Percentiles rank a stretch among this genome's conserved stretches.
phyloP scores from a whole-genome alignment of 345 rosid genomes.

The Eucalyptus curtisii region DNA sequence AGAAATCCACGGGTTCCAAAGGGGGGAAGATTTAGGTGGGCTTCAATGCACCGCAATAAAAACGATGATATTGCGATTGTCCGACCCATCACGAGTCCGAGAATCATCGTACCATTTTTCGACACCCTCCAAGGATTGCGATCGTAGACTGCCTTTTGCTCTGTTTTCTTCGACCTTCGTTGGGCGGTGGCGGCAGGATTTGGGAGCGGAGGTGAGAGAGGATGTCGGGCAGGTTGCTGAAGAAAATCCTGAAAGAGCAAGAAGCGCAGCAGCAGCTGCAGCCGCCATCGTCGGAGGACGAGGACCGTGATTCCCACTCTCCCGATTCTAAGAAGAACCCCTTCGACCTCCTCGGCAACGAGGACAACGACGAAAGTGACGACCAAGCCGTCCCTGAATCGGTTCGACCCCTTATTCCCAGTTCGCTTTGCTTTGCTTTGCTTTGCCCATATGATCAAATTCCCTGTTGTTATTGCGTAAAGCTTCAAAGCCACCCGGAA shows the following conservation, averaged over 20 bases:
- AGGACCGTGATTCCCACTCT: conserved; percentile 17
- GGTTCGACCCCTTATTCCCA: background rate
- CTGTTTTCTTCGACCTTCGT: background rate
- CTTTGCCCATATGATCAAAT: background rate
- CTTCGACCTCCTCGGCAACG: conserved; percentile 68
- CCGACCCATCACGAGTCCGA: background rate
- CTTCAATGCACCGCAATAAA: background rate
- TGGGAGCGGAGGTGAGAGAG: background rate
- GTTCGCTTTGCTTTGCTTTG: background rate
- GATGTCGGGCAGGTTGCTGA: conserved; percentile 74
- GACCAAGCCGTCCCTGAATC: conserved; percentile 16
- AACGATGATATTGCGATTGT: background rate
- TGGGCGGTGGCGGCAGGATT: conserved; percentile 1
- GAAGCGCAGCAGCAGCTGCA: conserved; percentile 28
- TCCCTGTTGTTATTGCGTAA: background rate
- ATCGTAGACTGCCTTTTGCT: background rate
- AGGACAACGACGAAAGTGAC: conserved; percentile 20
- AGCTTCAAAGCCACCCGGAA: background rate
- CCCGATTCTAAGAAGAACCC: conserved; percentile 34
- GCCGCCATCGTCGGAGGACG: conserved; percentile 14
- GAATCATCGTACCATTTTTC: background rate
- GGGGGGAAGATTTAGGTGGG: background rate
- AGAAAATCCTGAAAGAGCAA: conserved; percentile 67
- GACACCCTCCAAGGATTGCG: background rate
- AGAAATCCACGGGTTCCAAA: background rate